phyloP scores from a whole-genome alignment of 192 early-diverging fungal genomes.

The Entomortierella beljakovae region DNA sequence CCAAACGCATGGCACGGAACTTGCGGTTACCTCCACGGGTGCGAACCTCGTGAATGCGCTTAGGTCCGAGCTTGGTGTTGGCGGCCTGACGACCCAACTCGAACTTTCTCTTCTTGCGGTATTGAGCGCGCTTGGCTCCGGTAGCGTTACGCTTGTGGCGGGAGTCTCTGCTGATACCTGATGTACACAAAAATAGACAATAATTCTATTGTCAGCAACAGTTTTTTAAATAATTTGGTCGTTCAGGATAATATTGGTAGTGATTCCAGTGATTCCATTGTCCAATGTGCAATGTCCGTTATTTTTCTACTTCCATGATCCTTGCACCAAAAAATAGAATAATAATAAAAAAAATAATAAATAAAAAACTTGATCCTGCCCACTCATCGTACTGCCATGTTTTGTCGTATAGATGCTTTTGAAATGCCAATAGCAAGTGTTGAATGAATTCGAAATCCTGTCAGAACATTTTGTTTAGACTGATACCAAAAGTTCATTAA shows the following conservation, averaged over 20 bases:
- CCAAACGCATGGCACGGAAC: constrained; percentile 97
- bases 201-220: neutral
- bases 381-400: too few species aligned
- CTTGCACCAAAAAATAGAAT: too few species aligned
- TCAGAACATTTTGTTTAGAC: too few species aligned
- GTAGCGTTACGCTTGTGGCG: constrained; percentile 99
- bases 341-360: too few species aligned
- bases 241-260: neutral
- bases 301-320: too few species aligned
- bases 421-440: too few species aligned
- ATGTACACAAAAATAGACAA: neutral
- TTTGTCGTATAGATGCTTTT: too few species aligned
- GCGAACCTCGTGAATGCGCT: constrained; percentile 96
- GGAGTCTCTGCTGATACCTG: constrained; percentile 99
- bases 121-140: constrained; percentile 98
- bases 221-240: neutral
- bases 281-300: neutral
- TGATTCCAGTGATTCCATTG: neutral
- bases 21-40: constrained; percentile 99
- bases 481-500: too few species aligned
- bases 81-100: constrained; percentile 98
- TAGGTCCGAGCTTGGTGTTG: constrained; percentile 96
- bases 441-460: too few species aligned
- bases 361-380: too few species aligned
- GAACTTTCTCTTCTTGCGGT: constrained; percentile 99